phyloP scores from a whole-genome alignment of 331 rosid species.

The Cydonia oblonga region DNA sequence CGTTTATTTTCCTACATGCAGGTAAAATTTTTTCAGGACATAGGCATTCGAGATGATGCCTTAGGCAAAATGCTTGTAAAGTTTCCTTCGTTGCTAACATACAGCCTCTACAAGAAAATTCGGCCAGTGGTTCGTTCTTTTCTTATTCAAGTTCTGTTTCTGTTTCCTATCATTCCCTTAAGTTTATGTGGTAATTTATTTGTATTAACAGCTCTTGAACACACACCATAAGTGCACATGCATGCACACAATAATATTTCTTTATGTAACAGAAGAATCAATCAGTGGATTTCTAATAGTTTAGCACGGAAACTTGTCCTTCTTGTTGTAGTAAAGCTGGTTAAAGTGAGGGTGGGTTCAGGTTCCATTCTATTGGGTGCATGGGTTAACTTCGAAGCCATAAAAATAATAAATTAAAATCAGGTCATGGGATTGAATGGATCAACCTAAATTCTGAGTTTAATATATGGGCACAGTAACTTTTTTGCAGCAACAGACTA shows the following conservation, averaged over 20 bases:
- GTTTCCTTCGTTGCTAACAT: slow-evolving; percentile 77
- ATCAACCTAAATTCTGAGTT: not conserved
- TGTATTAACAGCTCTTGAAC: not conserved
- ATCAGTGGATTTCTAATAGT: not conserved
- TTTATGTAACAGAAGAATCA: not conserved
- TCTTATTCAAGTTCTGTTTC: slow-evolving; percentile 7
- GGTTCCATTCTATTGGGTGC: not conserved
- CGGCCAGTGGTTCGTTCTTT: slow-evolving; percentile 74
- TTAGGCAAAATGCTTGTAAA: slow-evolving; percentile 93
- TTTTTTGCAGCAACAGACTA: not conserved
- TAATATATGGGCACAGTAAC: not conserved
- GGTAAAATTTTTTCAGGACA: slow-evolving; percentile 72
- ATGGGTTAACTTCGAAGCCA: not conserved
- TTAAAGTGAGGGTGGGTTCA: not conserved
- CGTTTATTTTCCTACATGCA: slow-evolving; percentile 22
- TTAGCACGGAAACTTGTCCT: not conserved
- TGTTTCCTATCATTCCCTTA: not conserved
- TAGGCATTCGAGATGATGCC: slow-evolving; percentile 71
- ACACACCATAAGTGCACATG: not conserved
- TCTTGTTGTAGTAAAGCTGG: not conserved
- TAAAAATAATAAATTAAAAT: not conserved
- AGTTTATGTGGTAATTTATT: not conserved
- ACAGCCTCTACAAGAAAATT: slow-evolving; percentile 84
- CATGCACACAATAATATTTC: not conserved
- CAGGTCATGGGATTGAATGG: not conserved